These are phyloP conservation scores for Hypomyces perniciosus DNA, from an alignment of 2,329 filamentous ascomycete genomes.

Conservation along the genomic window DNA sequence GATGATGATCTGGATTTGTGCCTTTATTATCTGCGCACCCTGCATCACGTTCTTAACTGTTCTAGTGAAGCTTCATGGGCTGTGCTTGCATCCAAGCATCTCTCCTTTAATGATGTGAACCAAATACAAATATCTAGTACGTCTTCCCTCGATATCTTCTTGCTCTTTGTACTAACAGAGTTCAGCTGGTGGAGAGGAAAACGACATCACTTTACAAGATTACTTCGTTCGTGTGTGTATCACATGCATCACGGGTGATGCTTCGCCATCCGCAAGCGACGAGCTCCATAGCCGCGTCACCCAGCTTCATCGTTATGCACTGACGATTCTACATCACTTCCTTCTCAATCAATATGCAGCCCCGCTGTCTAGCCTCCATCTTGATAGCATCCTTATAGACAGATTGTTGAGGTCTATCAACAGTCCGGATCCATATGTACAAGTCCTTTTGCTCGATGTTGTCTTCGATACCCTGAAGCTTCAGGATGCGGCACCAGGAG, in stretches of 20 bases:
- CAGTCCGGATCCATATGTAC: slow-evolving; percentile 61
- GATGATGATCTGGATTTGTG: slow-evolving; percentile 70
- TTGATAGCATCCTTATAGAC: slow-evolving; percentile 67
- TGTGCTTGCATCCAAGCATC: slow-evolving; percentile 56
- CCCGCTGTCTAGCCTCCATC: slow-evolving; percentile 53
- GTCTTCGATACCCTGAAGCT: slow-evolving; percentile 69
- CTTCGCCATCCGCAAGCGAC: slow-evolving; percentile 15
- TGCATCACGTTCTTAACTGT: slow-evolving; percentile 68
- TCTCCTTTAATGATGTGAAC: slow-evolving; percentile 21
- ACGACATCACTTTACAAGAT: slow-evolving; percentile 57
- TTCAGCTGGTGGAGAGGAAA: slow-evolving; percentile 44
- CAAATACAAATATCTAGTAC: slow-evolving; percentile 43
- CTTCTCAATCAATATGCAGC: slow-evolving; percentile 57
- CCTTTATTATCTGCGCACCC: slow-evolving; percentile 68
- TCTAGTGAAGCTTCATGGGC: slow-evolving; percentile 62
- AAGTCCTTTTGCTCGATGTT: slow-evolving; percentile 73
- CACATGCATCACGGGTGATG: slow-evolving; percentile 44
- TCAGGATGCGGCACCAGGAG: slow-evolving; percentile 37
- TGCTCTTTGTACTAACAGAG: slow-evolving; percentile 16
- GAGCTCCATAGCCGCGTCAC: slow-evolving; percentile 43
- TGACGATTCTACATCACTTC: slow-evolving; percentile 65
- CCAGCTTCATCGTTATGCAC: slow-evolving; percentile 63
- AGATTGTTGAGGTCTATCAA: slow-evolving; percentile 57
- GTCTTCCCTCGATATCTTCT: slow-evolving; percentile 22
- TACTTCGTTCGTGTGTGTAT: slow-evolving; percentile 63